A percentile compares a stretch with the other conserved stretches of the same genome.
Evolutionary conservation across 371 early-diverging fungal genomes (phyloP).

Genomic region (Funneliformis caledonium): DNA sequence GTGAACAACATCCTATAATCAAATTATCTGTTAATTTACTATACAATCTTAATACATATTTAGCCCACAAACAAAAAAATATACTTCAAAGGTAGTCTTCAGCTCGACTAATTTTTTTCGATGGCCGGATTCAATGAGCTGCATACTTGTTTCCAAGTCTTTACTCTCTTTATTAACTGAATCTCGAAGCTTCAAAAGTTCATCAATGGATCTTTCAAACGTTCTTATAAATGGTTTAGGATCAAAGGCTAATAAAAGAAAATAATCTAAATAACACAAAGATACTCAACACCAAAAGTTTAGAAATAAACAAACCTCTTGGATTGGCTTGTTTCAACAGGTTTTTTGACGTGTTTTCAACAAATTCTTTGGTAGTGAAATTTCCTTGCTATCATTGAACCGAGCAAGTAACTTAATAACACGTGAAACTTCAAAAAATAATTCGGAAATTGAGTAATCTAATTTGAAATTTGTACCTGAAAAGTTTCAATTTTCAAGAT

Average conservation of each 20-base stretch:
- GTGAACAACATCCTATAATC: conserved; percentile 75
- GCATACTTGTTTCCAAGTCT: conserved; percentile 79
- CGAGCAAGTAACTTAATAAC: not conserved
- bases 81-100: conserved; percentile 73
- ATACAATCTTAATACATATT: not conserved
- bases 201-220: conserved; percentile 85
- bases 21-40: not conserved
- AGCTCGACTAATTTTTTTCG: conserved; percentile 75
- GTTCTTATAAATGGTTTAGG: conserved; percentile 89
- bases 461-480: conserved; percentile 2
- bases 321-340: conserved; percentile 30
- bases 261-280: not conserved
- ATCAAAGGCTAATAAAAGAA: conserved; percentile 53
- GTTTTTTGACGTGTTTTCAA: conserved; percentile 35
- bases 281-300: not conserved
- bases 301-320: conserved; percentile 11
- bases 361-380: conserved; percentile 37
- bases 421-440: not conserved
- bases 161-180: conserved; percentile 81
- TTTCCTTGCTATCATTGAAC: conserved; percentile 11
- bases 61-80: not conserved
- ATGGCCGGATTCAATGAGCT: conserved; percentile 75
- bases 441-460: not conserved
- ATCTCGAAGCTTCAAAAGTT: conserved; percentile 73
- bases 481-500: conserved; percentile 38